Evolutionary conservation across 352 stramenopile species (phyloP), one percentile per base, ranked within the genome.

Genomic region (Pythium periplocum): DNA sequence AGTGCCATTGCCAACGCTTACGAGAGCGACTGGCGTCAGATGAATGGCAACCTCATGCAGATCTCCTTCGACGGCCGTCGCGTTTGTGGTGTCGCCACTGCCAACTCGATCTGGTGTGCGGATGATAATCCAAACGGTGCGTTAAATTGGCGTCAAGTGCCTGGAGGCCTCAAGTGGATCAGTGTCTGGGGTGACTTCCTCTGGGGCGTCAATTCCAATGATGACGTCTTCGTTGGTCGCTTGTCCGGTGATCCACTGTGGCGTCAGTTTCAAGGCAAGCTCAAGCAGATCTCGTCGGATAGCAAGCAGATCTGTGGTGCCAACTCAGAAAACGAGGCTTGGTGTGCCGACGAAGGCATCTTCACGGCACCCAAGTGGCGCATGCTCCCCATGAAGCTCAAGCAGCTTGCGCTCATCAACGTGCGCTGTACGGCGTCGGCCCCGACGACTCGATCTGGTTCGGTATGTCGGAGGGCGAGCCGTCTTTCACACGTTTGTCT

Each of bases 281-380:
- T 73, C 56, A 63, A 66, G 50, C 50, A 62, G 47, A 53, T 69
- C 50, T 51, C 61, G 26, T 49, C 51, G n/a, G 64, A 73, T 53
- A 57, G 61, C 49, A 71, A 68, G 55, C 64, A 71, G 55, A 45
- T 71, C 51, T 71, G 64, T 41, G 64, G 51, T 30, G 37, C 42
- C 31, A 60, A 59, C 59, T 30, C 42, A 2, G 33, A 48, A 45
- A 55, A 71, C 34, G 50, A 65, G 4, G 59, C 68, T 44, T 65
- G 33, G 31, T 71, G 64, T 51, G 55, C 64, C 11, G 56, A 66
- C 44, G 48, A 62, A 11, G 40, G 32, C 12, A 61, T 68, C 59
- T 57, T 31, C n/a, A 43, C 31, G 38, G 57, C 50, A 8, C 64
- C 59, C 4, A 66, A 68, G 53, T 71, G 64, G 64, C 64, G 55